Percentiles rank a stretch among this genome's conserved stretches.
Evolutionary conservation across 2,329 filamentous ascomycete species (phyloP).

Genomic region (Penicillium sp.): DNA sequence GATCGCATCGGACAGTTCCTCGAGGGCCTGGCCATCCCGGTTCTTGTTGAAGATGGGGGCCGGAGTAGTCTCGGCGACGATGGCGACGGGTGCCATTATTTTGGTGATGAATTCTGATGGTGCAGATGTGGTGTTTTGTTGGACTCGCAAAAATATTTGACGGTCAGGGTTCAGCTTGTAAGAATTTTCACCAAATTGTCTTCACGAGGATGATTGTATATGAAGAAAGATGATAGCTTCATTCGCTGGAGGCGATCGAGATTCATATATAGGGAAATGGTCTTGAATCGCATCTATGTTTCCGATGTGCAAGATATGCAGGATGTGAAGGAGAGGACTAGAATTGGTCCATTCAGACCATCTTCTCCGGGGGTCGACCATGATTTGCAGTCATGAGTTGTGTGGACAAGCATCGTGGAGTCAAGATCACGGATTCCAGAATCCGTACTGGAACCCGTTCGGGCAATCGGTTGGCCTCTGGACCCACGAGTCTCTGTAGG

Average conservation of each 20-base stretch:
- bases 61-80: constrained; percentile 26
- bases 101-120: constrained; percentile 9
- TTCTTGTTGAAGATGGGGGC: constrained; percentile 43
- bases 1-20: constrained; percentile 62
- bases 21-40: constrained; percentile 61
- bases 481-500: too few species aligned
- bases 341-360: constrained; percentile 5
- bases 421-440: constrained; percentile 37
- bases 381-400: constrained; percentile 24
- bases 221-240: not conserved
- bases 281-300: constrained; percentile 26
- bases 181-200: constrained; percentile 8
- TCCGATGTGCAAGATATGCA: constrained; percentile 18
- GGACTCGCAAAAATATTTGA: not conserved
- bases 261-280: constrained; percentile 23
- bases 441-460: constrained; percentile 30
- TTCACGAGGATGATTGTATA: constrained; percentile 1
- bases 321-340: constrained; percentile 4
- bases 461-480: not conserved
- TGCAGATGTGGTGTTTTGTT: not conserved
- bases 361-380: constrained; percentile 13
- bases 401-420: constrained; percentile 17
- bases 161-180: not conserved
- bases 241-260: not conserved
- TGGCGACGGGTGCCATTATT: constrained; percentile 38